phyloP scores from a whole-genome alignment of 1,284 basidiomycete genomes.

The Rhizoctonia solani region DNA sequence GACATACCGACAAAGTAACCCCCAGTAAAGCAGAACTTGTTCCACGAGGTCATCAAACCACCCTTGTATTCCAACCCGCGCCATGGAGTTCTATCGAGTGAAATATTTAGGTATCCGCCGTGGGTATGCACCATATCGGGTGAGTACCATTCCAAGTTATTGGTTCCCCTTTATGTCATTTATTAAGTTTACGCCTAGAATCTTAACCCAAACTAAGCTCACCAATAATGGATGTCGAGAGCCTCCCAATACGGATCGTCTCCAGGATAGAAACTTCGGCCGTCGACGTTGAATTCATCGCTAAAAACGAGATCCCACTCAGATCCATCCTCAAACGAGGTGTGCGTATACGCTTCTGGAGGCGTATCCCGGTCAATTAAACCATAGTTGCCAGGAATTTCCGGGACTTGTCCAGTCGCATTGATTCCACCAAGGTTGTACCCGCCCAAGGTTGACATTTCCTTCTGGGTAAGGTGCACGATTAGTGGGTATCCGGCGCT shows the following conservation, averaged over 20 bases:
- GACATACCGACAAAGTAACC: conserved; percentile 62
- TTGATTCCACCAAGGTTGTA: conserved; percentile 60
- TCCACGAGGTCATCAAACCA: conserved; percentile 67
- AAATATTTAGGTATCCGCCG: conserved; percentile 80
- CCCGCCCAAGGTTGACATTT: conserved; percentile 47
- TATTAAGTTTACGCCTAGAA: background rate
- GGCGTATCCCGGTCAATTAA: conserved; percentile 77
- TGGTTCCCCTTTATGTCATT: conserved; percentile 28
- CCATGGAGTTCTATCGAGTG: conserved; percentile 63
- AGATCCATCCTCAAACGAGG: conserved; percentile 46
- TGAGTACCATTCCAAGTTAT: conserved; percentile 67
- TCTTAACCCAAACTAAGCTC: conserved; percentile 33
- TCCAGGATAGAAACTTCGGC: conserved; percentile 71
- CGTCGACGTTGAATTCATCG: no score
- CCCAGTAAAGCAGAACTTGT: conserved; percentile 94
- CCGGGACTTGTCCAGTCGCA: conserved; percentile 61
- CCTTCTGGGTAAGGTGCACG: conserved; percentile 44
- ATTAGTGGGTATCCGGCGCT: conserved; percentile 51
- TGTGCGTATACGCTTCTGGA: conserved; percentile 48
- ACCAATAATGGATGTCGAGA: conserved; percentile 76
- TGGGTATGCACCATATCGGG: conserved; percentile 79
- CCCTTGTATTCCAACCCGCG: conserved; percentile 71
- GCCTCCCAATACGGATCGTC: conserved; percentile 77
- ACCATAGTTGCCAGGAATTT: conserved; percentile 64
- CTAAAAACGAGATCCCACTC: conserved; percentile 53